Evolutionary conservation across 192 early-diverging fungal species (phyloP).

Genomic region (Radiomyces spectabilis): DNA sequence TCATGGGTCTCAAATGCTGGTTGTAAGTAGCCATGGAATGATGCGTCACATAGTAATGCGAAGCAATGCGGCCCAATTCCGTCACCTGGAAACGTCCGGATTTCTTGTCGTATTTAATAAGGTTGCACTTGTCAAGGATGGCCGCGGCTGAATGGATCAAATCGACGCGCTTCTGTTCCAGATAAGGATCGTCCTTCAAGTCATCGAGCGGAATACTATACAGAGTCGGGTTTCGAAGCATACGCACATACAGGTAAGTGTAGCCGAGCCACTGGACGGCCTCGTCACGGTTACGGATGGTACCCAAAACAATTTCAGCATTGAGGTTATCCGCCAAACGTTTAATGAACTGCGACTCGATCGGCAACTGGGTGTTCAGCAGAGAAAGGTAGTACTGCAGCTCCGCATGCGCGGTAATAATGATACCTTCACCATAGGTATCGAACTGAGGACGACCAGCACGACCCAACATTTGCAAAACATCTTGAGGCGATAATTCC

Average conservation of each 20-base stretch:
- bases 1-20: slow-evolving; percentile 85
- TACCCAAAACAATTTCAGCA: slow-evolving; percentile 94
- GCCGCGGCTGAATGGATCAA: slow-evolving; percentile 83
- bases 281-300: slow-evolving; percentile 84
- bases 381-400: slow-evolving; percentile 94
- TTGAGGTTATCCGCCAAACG: slow-evolving; percentile 88
- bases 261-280: slow-evolving; percentile 95
- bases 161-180: slow-evolving; percentile 83
- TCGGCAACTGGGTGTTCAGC: slow-evolving; percentile 93
- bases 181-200: slow-evolving; percentile 64
- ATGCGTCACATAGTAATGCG: slow-evolving; percentile 93
- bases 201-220: slow-evolving; percentile 76
- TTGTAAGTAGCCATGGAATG: slow-evolving; percentile 91
- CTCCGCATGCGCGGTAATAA: slow-evolving; percentile 89
- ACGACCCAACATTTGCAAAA: slow-evolving; percentile 97
- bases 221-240: slow-evolving; percentile 84
- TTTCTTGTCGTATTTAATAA: slow-evolving; percentile 94
- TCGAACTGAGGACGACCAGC: slow-evolving; percentile 97
- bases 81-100: slow-evolving; percentile 85
- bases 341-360: slow-evolving; percentile 91
- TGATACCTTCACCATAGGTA: slow-evolving; percentile 91
- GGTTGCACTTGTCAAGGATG: slow-evolving; percentile 80
- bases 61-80: slow-evolving; percentile 91
- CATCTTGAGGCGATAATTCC: slow-evolving; percentile 94
- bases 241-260: slow-evolving; percentile 93